Evolutionary conservation across 2,329 filamentous ascomycete species (phyloP).

Genomic region (Apiospora hydei): DNA sequence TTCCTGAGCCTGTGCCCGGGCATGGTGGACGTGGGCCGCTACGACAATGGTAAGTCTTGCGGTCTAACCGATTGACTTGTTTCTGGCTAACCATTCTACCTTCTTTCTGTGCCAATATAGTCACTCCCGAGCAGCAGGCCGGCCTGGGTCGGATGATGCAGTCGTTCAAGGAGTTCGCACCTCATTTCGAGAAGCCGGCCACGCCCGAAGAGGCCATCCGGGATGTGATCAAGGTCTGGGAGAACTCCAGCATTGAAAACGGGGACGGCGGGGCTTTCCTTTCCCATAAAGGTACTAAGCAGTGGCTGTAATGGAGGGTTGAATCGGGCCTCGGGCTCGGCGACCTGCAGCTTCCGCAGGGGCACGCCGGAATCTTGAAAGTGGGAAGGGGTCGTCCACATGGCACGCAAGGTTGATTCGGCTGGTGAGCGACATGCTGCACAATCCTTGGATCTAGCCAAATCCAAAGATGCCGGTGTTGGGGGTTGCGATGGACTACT

Average conservation of each 20-base stretch:
- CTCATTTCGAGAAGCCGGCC: slow-evolving; percentile 35
- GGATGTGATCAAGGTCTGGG: slow-evolving; percentile 32
- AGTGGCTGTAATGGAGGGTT: slow-evolving; percentile 52
- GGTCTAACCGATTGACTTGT: no score
- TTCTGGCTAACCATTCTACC: neutral
- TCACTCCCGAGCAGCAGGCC: neutral
- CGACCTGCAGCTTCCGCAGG: neutral
- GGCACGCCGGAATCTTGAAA: neutral
- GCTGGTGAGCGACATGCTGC: neutral
- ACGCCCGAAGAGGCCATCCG: slow-evolving; percentile 35
- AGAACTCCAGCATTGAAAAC: slow-evolving; percentile 36
- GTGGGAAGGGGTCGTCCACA: neutral
- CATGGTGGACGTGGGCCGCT: slow-evolving; percentile 47
- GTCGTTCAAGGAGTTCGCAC: slow-evolving; percentile 32
- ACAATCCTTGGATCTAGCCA: neutral
- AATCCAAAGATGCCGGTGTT: neutral
- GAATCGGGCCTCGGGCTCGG: neutral
- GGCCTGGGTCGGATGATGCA: neutral
- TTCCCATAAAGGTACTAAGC: slow-evolving; percentile 60
- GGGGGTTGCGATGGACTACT: neutral
- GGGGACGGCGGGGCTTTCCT: slow-evolving; percentile 54
- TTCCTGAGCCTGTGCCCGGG: slow-evolving; percentile 62
- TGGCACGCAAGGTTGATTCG: neutral
- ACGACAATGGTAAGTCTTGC: neutral
- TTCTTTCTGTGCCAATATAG: neutral